Base-by-base conservation (phyloP, 805 yeast genomes). In the Yarrowia sp. region DNA sequence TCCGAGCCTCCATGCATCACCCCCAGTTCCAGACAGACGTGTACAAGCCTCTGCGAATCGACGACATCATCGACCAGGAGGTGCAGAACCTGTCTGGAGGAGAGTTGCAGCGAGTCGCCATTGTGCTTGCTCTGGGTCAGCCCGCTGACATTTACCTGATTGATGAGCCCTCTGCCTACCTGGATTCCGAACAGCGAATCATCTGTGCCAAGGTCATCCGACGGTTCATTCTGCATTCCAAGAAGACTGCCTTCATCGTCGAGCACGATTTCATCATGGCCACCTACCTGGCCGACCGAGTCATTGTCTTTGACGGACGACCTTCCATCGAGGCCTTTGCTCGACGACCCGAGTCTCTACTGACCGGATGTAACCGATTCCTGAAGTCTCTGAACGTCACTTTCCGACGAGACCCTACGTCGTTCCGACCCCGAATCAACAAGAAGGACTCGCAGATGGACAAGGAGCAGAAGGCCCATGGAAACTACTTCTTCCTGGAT, bases 211-310 rank as follows among this genome's bases (percentile, higher is more conserved):
- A 95, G 83, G 99, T 95, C 71, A 95, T 95, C 73, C 89, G 97
- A 85, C 88, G 97, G 79, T 95, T 92, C 75, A 90, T 95, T 74
- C 81, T 95, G 76, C 99, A 95, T 76, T 86, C 97, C 71, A 92
- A 93, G 83, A 95, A 93, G 84, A 93, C 98, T 51, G 99, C 99
- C n/a, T 95, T 95, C 77, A 83, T 95, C 73, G 99, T 95, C 66
- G 99, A 95, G 87, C 99, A 95, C 86, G 99, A 95, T 85, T 95
- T 95, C 85, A 95, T 95, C 82, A 95, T 95, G 99, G 98, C 99
- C 69, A 95, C 99, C 15, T 95, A 95, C 77, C 84, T 95, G 83
- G 99, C 99, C 69, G 99, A 95, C 80, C 86, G 96, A 75, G 99
- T 95, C 73, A 93, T 95, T 84, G 98, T 95, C 65, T 95, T 93